These are phyloP conservation scores for Lepidopterella palustris DNA, from an alignment of 495 filamentous ascomycete genomes.

Conservation along the genomic window DNA sequence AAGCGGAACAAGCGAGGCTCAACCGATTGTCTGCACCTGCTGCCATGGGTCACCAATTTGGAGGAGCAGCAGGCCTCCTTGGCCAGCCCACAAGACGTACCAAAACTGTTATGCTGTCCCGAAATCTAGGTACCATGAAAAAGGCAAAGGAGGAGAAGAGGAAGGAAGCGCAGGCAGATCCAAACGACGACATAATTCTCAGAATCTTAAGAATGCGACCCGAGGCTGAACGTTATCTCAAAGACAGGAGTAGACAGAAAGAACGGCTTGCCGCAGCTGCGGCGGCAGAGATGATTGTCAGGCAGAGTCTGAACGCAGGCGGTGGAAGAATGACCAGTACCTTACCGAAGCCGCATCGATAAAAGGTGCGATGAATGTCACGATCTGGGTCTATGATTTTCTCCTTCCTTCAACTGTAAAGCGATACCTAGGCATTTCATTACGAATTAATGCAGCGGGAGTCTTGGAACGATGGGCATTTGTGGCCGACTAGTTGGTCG, in stretches of 20 bases:
- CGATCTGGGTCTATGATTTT: background rate
- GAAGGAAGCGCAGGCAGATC: slow-evolving; percentile 90
- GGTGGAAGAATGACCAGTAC: slow-evolving; percentile 38
- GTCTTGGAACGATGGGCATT: background rate
- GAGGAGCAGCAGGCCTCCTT: slow-evolving; percentile 59
- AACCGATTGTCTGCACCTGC: slow-evolving; percentile 72
- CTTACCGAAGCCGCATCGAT: background rate
- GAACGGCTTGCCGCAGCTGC: slow-evolving; percentile 84
- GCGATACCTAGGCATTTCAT: background rate
- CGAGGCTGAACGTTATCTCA: slow-evolving; percentile 84
- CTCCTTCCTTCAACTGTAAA: background rate
- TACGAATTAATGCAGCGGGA: background rate
- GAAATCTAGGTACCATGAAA: slow-evolving; percentile 93
- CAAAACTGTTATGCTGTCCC: slow-evolving; percentile 91
- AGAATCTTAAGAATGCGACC: slow-evolving; percentile 93
- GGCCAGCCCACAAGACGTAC: slow-evolving; percentile 65
- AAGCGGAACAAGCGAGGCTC: slow-evolving; percentile 48
- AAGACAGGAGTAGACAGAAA: slow-evolving; percentile 86
- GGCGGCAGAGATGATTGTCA: slow-evolving; percentile 89
- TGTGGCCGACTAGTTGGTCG: background rate
- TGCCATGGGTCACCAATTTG: slow-evolving; percentile 47
- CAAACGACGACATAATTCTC: slow-evolving; percentile 97
- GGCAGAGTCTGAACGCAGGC: slow-evolving; percentile 76
- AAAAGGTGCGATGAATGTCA: background rate
- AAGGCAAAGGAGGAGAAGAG: slow-evolving; percentile 93